Evolutionary conservation across 169 alveolate genomes (phyloP).

Genomic region (Plasmodium malariae): DNA sequence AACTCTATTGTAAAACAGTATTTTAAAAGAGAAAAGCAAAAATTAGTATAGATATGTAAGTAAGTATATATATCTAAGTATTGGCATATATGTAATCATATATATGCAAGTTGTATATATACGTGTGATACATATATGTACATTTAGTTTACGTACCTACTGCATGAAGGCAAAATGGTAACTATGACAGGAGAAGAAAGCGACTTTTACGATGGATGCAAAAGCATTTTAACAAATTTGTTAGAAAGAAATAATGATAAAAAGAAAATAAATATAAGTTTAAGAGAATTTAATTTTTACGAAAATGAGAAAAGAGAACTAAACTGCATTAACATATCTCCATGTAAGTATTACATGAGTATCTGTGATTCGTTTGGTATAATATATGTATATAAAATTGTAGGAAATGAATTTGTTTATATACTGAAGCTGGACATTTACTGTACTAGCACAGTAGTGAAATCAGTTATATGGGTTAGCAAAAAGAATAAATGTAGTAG

Average conservation of each 20-base stretch:
- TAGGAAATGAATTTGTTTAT: slow-evolving; percentile 14
- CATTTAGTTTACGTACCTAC: not conserved
- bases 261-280: not conserved
- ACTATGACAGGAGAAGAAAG: no score
- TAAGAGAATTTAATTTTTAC: slow-evolving; percentile 45
- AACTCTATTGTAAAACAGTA: no score
- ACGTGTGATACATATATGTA: no score
- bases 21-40: no score
- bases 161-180: no score
- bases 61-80: no score
- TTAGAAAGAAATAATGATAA: no score
- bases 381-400: slow-evolving; percentile 28
- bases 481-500: slow-evolving; percentile 22
- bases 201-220: no score
- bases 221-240: no score
- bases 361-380: slow-evolving; percentile 50
- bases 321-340: slow-evolving; percentile 16
- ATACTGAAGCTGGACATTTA: not conserved
- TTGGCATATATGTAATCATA: no score
- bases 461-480: slow-evolving; percentile 45
- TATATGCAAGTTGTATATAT: no score
- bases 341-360: slow-evolving; percentile 38
- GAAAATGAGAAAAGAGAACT: slow-evolving; percentile 35
- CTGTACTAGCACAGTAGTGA: not conserved
- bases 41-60: no score